Conservation (phyloP, 805 yeast genomes). For the Ogataea pini region DNA sequence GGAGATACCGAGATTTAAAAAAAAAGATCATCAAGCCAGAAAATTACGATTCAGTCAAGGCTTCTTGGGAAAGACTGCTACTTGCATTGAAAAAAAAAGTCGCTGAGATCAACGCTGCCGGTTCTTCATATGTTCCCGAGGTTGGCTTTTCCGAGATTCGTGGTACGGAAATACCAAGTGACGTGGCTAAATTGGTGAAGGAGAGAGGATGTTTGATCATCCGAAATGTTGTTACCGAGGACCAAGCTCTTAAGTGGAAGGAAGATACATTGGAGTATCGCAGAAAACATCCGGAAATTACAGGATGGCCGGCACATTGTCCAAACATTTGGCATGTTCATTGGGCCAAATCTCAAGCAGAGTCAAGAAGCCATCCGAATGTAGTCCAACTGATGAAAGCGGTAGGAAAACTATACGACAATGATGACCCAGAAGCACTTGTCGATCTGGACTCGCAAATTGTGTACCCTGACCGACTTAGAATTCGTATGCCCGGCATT, state of each 20-base stretch:
- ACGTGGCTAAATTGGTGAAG: conserved; percentile 11
- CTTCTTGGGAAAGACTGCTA: conserved; percentile 34
- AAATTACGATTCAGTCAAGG: conserved; percentile 30
- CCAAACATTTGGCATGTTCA: conserved; percentile 36
- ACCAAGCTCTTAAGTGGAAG: conserved; percentile 28
- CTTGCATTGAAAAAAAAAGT: conserved; percentile 27
- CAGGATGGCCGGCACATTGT: conserved; percentile 30
- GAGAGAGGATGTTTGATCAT: conserved; percentile 35
- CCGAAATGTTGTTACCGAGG: conserved; percentile 33
- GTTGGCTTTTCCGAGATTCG: conserved; percentile 28
- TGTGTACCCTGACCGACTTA: conserved; percentile 44
- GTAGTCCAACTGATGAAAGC: conserved; percentile 30
- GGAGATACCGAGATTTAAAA: conserved; percentile 19
- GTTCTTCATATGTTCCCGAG: conserved; percentile 28
- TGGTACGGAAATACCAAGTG: conserved; percentile 8
- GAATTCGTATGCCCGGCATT: conserved; percentile 43
- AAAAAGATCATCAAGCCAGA: conserved; percentile 28
- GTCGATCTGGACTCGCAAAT: conserved; percentile 37
- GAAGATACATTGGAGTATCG: conserved; percentile 26
- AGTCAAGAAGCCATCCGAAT: conserved; percentile 42
- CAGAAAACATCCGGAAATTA: conserved; percentile 32
- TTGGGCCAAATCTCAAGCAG: conserved; percentile 42
- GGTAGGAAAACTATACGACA: conserved; percentile 13
- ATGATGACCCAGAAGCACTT: conserved; percentile 26
- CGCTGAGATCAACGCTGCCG: conserved; percentile 23